Base-by-base conservation (phyloP, 2,329 filamentous ascomycete species). In the Monilinia vaccinii-corymbosi region DNA sequence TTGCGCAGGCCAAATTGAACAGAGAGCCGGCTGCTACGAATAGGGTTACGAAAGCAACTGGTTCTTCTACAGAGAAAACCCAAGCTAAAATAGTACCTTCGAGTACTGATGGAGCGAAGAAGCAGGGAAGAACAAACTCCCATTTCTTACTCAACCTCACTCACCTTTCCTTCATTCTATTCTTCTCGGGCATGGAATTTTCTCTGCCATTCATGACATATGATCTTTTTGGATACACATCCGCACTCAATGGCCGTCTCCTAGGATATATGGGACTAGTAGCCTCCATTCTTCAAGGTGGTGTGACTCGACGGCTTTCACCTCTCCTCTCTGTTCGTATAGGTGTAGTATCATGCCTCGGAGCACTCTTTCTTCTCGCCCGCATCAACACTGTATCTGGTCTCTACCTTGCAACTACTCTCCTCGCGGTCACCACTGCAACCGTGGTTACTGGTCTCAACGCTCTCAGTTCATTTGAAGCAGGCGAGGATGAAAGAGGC, bases 131-230 rank as follows among this genome's bases (percentile, higher is more conserved):
- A 61, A 96, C 90, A 3, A 97, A 97, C 75, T 91, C 88, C 4
- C 91, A 94, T 66, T 75, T 83, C 34, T 73, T 96, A 14, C 84
- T 99, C 50, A 97, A 97, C 72, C 75, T 87, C 1, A 86, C 90
- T 0, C 94, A 99, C 74, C 88, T 97, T 70, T 76, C 87, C 50
- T 99, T 99, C 74, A 85, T 99, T 62, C 84, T 99, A 14, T 96
- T 96, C 75, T 99, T 99, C 76, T 96, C 91, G 2, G 94, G 94
- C 62, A 93, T 99, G 88, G 94, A 99, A 72, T 97, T 96, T 74
- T 96, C 91, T 0, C 81, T 99, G 3, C 92, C 94, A 0, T 99
- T 99, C 73, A 92, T 99, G 84, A 97, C 93, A 0, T 96, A 94
- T 69, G 93, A 96, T 57, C 82, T 99, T 48, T 97, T 97, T 73